These are phyloP conservation scores for Pseudocercospora macadamiae DNA, from an alignment of 2,329 filamentous ascomycete genomes.

Conservation along the genomic window DNA sequence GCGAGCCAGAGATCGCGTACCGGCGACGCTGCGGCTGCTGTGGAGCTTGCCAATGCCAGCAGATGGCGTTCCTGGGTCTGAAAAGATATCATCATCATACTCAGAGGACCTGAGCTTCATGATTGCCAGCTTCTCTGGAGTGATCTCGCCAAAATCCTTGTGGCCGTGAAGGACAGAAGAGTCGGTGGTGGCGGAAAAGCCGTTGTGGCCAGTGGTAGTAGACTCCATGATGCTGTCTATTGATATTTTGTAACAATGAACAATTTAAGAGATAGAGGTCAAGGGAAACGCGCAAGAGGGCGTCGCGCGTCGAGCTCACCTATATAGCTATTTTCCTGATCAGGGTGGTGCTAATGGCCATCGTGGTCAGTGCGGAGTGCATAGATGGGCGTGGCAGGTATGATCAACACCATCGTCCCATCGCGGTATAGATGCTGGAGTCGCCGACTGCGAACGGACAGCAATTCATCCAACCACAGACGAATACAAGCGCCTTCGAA, in stretches of 20 bases:
- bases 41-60: slow-evolving; percentile 16
- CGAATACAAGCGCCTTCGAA: neutral
- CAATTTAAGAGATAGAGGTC: neutral
- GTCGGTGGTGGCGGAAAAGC: neutral
- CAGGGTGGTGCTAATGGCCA: neutral
- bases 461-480: neutral
- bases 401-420: neutral
- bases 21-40: slow-evolving; percentile 13
- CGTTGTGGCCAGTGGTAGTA: neutral
- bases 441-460: neutral
- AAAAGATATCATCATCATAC: slow-evolving; percentile 28
- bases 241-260: neutral
- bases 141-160: slow-evolving; percentile 16
- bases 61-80: slow-evolving; percentile 24
- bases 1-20: slow-evolving; percentile 20
- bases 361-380: slow-evolving; percentile 2
- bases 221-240: neutral
- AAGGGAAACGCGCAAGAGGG: neutral
- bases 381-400: neutral
- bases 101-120: slow-evolving; percentile 25
- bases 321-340: slow-evolving; percentile 5
- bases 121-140: slow-evolving; percentile 30
- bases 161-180: neutral
- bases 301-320: neutral
- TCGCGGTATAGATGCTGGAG: neutral